Base-by-base conservation (phyloP, 1,284 basidiomycete species). In the Macrocybe sp. region DNA sequence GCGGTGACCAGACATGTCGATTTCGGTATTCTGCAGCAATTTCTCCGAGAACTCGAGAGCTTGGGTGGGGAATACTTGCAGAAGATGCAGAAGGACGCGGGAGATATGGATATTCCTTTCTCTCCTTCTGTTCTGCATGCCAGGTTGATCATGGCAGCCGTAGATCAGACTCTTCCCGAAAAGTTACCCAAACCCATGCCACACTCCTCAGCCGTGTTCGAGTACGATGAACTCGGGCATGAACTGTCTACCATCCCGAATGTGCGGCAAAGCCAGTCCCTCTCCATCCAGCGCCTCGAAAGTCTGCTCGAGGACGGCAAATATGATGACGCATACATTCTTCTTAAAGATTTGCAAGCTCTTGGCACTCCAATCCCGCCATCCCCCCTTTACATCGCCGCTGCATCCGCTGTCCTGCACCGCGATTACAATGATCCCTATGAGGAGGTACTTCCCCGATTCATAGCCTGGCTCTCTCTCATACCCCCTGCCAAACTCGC, bases 401-500 rank as follows among this genome's bases (percentile, higher is more conserved):
- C 65, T 33, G 67, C 65, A 3, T 31, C 52, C 6, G 54, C 53
- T 33, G 56, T 53, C 4, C 40, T 66, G 10, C 39, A 43, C 29
- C 45, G 45, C 4, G 50, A 36, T 8, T 58, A 31, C 39, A 39
- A 22, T 7, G 40, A 22, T 28, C 28, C 32, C 49, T 7, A 38
- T 33, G 44, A 51, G 9, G 55, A n/a, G n/a, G n/a, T 55, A 44
- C 10, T 56, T 1, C 45, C 55, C 11, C 48, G 52, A 34, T 66
- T 67, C 41, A 34, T 50, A 0, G 44, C 55, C 29, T 72, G 68
- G 68, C 56, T 73, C 35, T 59, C 58, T 1, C 59, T 65, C 9
- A 52, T 68, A 31, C 65, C 67, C 29, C 46, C 55, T 6, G 38
- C 39, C 7, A 51, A 57, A 45, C 34, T 34, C 8, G 9, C 45